phyloP scores from a whole-genome alignment of 106 monocot genomes.

The Dendrobium officinale region DNA sequence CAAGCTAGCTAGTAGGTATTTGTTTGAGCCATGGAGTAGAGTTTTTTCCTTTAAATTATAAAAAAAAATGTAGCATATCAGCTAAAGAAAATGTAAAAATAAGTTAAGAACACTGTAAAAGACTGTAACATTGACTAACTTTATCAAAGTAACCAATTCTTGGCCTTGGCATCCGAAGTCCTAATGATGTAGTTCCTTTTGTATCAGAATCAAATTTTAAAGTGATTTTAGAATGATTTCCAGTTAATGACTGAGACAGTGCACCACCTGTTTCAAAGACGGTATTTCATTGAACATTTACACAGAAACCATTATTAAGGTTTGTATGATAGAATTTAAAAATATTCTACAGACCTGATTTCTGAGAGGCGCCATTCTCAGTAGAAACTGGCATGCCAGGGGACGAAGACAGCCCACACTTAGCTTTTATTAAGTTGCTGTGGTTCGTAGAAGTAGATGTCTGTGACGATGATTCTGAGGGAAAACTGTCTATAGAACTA shows the following conservation, averaged over 20 bases:
- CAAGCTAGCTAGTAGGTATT: neutral
- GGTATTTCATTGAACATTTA: neutral
- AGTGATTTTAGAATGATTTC: neutral
- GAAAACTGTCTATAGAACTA: neutral
- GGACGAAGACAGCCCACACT: neutral
- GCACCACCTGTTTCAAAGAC: neutral
- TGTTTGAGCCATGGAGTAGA: neutral
- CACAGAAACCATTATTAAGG: neutral
- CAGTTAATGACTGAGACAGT: neutral
- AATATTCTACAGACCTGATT: constrained; percentile 3
- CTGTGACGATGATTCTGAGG: neutral
- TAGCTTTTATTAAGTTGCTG: neutral
- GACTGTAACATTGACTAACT: neutral
- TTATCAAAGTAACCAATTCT: constrained; percentile 1
- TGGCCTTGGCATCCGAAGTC: constrained; percentile 2
- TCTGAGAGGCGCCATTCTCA: neutral
- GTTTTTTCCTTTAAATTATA: neutral
- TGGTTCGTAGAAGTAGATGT: neutral
- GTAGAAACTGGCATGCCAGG: neutral
- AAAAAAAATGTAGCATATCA: neutral
- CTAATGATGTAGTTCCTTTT: neutral
- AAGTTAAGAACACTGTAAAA: neutral
- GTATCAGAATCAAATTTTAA: neutral
- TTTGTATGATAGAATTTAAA: neutral
- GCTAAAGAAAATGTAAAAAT: neutral